phyloP scores from a whole-genome alignment of 1,139 yeast genomes.

The Taphrina sp. region DNA sequence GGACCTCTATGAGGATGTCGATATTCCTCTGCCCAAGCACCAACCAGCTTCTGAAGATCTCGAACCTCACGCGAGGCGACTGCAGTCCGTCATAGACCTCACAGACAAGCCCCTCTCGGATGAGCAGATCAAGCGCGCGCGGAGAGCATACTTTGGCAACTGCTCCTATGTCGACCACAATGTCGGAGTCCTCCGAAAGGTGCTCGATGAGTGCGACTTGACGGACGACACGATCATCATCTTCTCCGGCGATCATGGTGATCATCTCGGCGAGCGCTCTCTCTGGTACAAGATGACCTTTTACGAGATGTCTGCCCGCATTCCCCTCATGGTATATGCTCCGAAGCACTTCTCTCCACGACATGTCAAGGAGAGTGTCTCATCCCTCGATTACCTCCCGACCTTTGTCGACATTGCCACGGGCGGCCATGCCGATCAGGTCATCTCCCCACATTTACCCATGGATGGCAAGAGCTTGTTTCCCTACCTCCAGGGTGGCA shows the following conservation, averaged over 20 bases:
- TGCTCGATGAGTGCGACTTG: slow-evolving; percentile 28
- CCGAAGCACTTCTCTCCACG: slow-evolving; percentile 30
- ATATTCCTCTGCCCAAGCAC: slow-evolving; percentile 24
- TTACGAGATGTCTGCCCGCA: slow-evolving; percentile 30
- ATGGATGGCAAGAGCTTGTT: slow-evolving; percentile 25
- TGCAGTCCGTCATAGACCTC: slow-evolving; percentile 28
- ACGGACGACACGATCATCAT: slow-evolving; percentile 31
- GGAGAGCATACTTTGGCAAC: slow-evolving; percentile 32
- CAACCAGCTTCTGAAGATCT: slow-evolving; percentile 19
- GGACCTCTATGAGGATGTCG: slow-evolving; percentile 31
- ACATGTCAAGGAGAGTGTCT: slow-evolving; percentile 24
- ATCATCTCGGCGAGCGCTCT: slow-evolving; percentile 30
- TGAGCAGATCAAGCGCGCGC: slow-evolving; percentile 28
- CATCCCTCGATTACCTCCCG: slow-evolving; percentile 30
- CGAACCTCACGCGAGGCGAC: slow-evolving; percentile 30
- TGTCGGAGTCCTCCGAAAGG: slow-evolving; percentile 24
- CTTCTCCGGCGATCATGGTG: slow-evolving; percentile 32
- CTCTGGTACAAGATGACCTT: slow-evolving; percentile 32
- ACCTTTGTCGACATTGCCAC: slow-evolving; percentile 29
- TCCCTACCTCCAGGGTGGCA: slow-evolving; percentile 28
- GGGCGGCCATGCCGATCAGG: slow-evolving; percentile 22
- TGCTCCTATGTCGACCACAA: slow-evolving; percentile 32
- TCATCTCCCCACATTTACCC: slow-evolving; percentile 13
- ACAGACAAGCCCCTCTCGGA: slow-evolving; percentile 26
- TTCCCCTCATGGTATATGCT: slow-evolving; percentile 31